Evolutionary conservation across 1,284 basidiomycete species (phyloP).

Genomic region (Malassezia slooffiae): DNA sequence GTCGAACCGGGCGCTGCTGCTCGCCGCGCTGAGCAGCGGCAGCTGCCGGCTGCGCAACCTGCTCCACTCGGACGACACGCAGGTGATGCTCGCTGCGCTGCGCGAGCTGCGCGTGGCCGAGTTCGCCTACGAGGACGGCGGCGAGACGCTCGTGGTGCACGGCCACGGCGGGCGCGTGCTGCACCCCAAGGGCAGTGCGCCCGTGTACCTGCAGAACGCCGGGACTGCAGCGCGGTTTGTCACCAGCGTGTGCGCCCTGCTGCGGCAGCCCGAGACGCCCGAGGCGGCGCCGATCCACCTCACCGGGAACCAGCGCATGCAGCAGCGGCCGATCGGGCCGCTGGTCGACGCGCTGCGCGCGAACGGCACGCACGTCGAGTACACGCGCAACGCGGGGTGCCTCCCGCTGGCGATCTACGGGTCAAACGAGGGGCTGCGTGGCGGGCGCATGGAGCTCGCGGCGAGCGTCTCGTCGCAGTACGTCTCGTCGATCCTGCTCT

Average conservation of each 20-base stretch:
- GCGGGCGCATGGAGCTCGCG: slow-evolving; percentile 72
- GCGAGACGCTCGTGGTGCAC: slow-evolving; percentile 81
- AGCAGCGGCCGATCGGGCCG: slow-evolving; percentile 84
- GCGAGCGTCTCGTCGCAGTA: slow-evolving; percentile 96
- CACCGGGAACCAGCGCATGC: slow-evolving; percentile 98
- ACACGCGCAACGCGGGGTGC: slow-evolving; percentile 68
- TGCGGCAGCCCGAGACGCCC: slow-evolving; percentile 17
- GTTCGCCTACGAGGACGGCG: slow-evolving; percentile 82
- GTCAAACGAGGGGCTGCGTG: slow-evolving; percentile 60
- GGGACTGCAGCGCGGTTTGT: slow-evolving; percentile 97
- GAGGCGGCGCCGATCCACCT: slow-evolving; percentile 49
- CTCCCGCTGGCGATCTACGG: slow-evolving; percentile 68
- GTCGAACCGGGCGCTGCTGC: slow-evolving; percentile 84
- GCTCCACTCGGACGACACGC: slow-evolving; percentile 93
- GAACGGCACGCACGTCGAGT: slow-evolving; percentile 71
- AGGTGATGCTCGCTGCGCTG: slow-evolving; percentile 95
- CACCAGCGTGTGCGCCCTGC: slow-evolving; percentile 80
- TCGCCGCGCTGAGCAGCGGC: slow-evolving; percentile 80
- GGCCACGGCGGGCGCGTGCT: slow-evolving; percentile 70
- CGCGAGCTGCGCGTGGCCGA: slow-evolving; percentile 64
- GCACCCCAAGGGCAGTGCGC: slow-evolving; percentile 54
- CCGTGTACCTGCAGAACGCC: slow-evolving; percentile 91
- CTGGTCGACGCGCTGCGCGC: slow-evolving; percentile 79
- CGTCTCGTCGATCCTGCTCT: slow-evolving; percentile 89
- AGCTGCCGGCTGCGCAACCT: slow-evolving; percentile 80